Evolutionary conservation across 306 rosid species (phyloP).

Genomic region (Canavalia gladiata): DNA sequence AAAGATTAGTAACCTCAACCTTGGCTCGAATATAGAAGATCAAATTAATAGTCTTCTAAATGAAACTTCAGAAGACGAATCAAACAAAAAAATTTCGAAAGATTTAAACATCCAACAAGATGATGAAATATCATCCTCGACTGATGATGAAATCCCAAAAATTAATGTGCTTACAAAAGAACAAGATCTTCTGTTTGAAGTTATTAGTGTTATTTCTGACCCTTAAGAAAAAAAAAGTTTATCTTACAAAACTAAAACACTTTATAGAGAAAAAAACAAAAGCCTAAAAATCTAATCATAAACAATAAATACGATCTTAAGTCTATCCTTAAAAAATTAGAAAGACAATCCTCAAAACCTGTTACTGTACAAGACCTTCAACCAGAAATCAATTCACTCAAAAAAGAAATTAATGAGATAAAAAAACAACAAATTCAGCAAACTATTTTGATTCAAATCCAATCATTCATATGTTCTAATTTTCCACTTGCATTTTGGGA

Average conservation of each 20-base stretch:
- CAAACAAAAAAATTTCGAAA: neutral
- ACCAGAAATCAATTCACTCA: neutral
- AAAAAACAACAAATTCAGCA: neutral
- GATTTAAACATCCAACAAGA: neutral
- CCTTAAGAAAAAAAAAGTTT: neutral
- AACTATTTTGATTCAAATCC: neutral
- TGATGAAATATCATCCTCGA: neutral
- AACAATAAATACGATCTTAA: neutral
- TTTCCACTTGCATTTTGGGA: neutral
- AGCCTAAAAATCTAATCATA: too few species aligned
- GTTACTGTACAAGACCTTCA: neutral
- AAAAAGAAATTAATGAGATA: neutral
- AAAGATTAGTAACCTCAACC: neutral
- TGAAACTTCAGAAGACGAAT: neutral
- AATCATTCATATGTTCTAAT: neutral
- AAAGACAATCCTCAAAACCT: neutral
- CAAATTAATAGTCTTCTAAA: neutral
- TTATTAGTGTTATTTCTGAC: neutral
- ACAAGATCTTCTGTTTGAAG: neutral
- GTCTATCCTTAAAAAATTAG: neutral
- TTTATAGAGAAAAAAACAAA: too few species aligned
- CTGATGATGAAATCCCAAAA: neutral
- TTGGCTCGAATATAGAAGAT: neutral
- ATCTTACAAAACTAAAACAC: neutral
- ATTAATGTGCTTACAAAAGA: neutral